These are phyloP conservation scores for Clonostachys byssicola DNA, from an alignment of 2,329 filamentous ascomycete genomes.

Conservation along the genomic window DNA sequence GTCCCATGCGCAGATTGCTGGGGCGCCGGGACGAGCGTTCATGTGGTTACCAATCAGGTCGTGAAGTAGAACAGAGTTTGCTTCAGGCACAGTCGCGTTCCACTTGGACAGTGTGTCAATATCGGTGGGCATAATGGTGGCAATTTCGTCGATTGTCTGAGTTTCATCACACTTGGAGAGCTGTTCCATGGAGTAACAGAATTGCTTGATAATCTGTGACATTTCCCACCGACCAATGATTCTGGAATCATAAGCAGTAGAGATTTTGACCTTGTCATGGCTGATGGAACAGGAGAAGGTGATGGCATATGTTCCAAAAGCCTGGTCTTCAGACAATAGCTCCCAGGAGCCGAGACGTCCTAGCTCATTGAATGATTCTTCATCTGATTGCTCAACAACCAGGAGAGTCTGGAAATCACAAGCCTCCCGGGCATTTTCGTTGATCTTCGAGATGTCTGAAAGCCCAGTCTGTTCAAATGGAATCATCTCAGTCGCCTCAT, in stretches of 20 bases:
- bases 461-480: slow-evolving; percentile 7
- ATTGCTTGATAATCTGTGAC: too few relatives aligned
- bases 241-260: too few relatives aligned
- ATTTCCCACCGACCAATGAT: too few relatives aligned
- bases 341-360: background rate
- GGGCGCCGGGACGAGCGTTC: slow-evolving; percentile 13
- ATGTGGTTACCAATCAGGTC: background rate
- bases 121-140: background rate
- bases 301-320: background rate
- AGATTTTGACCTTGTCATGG: too few relatives aligned
- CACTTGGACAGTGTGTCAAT: background rate
- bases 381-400: slow-evolving; percentile 12
- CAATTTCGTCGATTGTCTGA: background rate
- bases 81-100: background rate
- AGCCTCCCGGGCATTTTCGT: background rate
- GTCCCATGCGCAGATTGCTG: slow-evolving; percentile 37
- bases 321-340: background rate
- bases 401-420: slow-evolving; percentile 18
- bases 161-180: too few relatives aligned
- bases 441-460: background rate
- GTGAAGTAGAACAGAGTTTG: background rate
- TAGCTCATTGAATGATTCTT: too few relatives aligned
- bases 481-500: slow-evolving; percentile 5
- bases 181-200: too few relatives aligned
- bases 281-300: background rate